Percentiles rank a stretch among this genome's conserved stretches.
Evolutionary conservation across 768 basidiomycete genomes (phyloP).

Genomic region (Calvatia gigantea): DNA sequence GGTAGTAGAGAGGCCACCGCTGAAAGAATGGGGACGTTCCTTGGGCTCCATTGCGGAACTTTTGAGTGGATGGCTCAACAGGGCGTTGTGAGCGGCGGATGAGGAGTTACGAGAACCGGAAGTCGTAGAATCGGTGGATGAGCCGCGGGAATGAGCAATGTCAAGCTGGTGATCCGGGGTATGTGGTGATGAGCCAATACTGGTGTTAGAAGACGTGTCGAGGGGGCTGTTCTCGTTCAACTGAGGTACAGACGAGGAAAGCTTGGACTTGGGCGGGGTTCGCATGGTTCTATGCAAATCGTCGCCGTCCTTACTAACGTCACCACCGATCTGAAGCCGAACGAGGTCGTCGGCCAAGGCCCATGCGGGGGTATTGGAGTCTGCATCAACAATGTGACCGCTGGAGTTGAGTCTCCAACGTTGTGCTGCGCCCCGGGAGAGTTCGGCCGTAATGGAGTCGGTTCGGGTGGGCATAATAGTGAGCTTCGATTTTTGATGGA

Average conservation of each 20-base stretch:
- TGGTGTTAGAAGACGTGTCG: conserved; percentile 68
- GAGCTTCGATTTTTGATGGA: background rate
- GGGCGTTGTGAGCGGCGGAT: conserved; percentile 45
- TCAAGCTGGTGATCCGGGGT: conserved; percentile 62
- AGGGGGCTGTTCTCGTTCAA: conserved; percentile 67
- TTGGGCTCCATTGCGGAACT: conserved; percentile 65
- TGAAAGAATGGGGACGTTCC: conserved; percentile 80
- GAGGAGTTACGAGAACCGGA: conserved; percentile 56
- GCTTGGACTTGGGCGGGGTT: conserved; percentile 67
- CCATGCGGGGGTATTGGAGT: conserved; percentile 54
- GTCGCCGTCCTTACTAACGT: conserved; percentile 47
- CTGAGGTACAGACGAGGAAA: conserved; percentile 50
- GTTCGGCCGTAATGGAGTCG: conserved; percentile 36
- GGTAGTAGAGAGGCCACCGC: conserved; percentile 69
- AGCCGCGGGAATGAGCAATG: conserved; percentile 75
- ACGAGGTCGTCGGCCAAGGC: conserved; percentile 71
- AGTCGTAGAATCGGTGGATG: conserved; percentile 73
- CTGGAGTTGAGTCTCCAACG: conserved; percentile 66
- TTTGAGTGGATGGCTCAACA: conserved; percentile 38
- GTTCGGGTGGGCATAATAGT: conserved; percentile 46
- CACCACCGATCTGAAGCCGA: conserved; percentile 62
- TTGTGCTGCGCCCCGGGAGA: conserved; percentile 35
- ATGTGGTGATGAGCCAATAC: conserved; percentile 71
- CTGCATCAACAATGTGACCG: conserved; percentile 61
- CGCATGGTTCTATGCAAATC: conserved; percentile 52